phyloP scores from a whole-genome alignment of 139 green algal species.

The Chlorella sp. region DNA sequence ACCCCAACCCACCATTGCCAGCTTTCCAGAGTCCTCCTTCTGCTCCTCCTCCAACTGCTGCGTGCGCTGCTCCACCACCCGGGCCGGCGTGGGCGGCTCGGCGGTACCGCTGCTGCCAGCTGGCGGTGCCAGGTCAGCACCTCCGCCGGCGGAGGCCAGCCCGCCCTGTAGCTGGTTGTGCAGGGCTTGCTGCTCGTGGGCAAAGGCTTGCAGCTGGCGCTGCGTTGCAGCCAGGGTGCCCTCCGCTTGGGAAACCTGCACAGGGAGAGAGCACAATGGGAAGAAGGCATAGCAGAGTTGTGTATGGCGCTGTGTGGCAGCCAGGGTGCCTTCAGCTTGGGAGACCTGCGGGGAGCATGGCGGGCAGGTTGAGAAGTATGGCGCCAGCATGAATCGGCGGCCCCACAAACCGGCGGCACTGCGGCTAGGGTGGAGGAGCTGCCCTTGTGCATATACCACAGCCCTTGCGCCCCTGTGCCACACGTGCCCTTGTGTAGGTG shows the following conservation, averaged over 20 bases:
- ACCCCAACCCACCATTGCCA: not conserved
- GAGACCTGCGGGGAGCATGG: no score
- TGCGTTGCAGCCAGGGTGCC: conserved; percentile 5
- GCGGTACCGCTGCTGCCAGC: not conserved
- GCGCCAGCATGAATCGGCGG: no score
- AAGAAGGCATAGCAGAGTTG: not conserved
- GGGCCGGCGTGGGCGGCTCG: not conserved
- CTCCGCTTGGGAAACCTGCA: not conserved
- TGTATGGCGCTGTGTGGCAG: not conserved
- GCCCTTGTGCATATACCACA: no score
- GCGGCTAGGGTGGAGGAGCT: no score
- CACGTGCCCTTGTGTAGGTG: no score
- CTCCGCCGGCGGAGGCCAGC: not conserved
- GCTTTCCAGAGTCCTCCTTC: not conserved
- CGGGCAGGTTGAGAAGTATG: not conserved
- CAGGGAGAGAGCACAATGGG: not conserved
- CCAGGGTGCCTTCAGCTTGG: not conserved
- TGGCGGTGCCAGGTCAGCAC: not conserved
- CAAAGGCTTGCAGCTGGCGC: conserved; percentile 9
- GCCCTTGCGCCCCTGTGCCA: no score
- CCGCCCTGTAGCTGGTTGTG: conserved; percentile 9
- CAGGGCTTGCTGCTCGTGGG: conserved; percentile 26
- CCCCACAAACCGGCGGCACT: no score
- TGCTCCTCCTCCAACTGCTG: conserved; percentile 14
- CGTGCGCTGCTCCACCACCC: conserved; percentile 22